These are phyloP conservation scores for Citrullus colocynthis DNA, from an alignment of 306 rosid genomes.

Conservation along the genomic window DNA sequence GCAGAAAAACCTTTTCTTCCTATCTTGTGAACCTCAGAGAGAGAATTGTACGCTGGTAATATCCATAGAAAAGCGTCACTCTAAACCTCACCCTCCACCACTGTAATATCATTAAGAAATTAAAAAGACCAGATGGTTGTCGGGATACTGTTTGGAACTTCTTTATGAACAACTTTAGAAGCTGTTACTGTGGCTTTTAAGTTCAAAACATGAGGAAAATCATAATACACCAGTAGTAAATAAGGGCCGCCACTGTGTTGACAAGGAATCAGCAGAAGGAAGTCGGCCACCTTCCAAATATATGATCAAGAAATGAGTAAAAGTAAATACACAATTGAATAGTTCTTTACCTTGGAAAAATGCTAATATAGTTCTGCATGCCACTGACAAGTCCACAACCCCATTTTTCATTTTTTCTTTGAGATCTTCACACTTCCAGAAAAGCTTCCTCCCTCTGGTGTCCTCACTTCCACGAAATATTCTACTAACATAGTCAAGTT, in stretches of 20 bases:
- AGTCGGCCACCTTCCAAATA: not conserved
- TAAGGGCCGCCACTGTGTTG: not conserved
- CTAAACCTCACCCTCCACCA: not conserved
- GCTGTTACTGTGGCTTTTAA: not conserved
- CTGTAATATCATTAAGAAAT: not conserved
- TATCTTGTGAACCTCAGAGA: not conserved
- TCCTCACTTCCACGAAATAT: conserved; percentile 87
- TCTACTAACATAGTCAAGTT: conserved; percentile 91
- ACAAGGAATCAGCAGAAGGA: not conserved
- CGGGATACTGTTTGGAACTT: not conserved
- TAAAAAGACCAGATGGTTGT: not conserved
- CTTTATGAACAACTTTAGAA: not conserved
- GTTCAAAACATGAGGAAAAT: not conserved
- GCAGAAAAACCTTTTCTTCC: not conserved
- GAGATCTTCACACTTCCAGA: conserved; percentile 75
- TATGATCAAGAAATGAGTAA: not conserved
- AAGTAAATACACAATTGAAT: not conserved
- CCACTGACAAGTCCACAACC: conserved; percentile 48
- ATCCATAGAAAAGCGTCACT: not conserved
- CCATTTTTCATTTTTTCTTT: conserved; percentile 59
- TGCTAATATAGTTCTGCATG: conserved; percentile 65
- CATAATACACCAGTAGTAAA: not conserved
- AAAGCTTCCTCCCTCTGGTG: conserved; percentile 65
- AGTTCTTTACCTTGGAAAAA: conserved; percentile 70
- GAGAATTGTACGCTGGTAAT: not conserved